Evolutionary conservation across 2,329 filamentous ascomycete genomes (phyloP), one percentile per base, ranked within the genome.

Genomic region (Alternaria sp.): DNA sequence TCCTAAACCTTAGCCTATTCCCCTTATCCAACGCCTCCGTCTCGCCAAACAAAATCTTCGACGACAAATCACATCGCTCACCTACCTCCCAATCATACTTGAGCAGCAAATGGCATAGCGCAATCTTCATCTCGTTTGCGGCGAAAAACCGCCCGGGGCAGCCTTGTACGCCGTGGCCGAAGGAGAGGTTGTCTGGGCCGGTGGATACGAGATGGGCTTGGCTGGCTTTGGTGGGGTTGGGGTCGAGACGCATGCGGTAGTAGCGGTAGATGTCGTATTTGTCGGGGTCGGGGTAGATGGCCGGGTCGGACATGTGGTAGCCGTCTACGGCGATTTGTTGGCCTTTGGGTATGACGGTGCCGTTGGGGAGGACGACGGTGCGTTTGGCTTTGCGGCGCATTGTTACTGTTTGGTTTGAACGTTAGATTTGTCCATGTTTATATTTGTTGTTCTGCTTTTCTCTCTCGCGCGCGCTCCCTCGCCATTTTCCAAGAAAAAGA

Each of bases 131-230:
- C 55, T 67, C 65, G 18, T 67, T 64, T 7, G 60, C 61, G 0
- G 66, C 69, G 41, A 72, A 70, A 56, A 72, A 71, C 7, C 67
- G 48, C 9, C 68, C 66, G 0, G 68, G 69, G 16, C 68, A 71
- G 5, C 38, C 20, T 0, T 59, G 30, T 3, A 14, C 34, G 20
- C 66, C 66, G 41, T 65, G 58, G 3, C 69, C 66, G 46, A 71
- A 70, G 4, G 18, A 47, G 1, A 70, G 26, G 11, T 67, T 60
- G 1, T 68, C 55, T 0, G 57, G 28, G 9, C 43, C 6, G 1
- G 43, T 54, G 7, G 36, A 36, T 8, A 59, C 38, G 16, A 54
- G 30, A 14, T 49, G 30, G 8, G 46, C 8, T 4, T 51, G 34
- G 4, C 14, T 39, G 8, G 22, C 34, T 6, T 14, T 43, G 7